These are phyloP conservation scores for Fraxinus anomala DNA, from an alignment of 257 asterid species.

Conservation along the genomic window DNA sequence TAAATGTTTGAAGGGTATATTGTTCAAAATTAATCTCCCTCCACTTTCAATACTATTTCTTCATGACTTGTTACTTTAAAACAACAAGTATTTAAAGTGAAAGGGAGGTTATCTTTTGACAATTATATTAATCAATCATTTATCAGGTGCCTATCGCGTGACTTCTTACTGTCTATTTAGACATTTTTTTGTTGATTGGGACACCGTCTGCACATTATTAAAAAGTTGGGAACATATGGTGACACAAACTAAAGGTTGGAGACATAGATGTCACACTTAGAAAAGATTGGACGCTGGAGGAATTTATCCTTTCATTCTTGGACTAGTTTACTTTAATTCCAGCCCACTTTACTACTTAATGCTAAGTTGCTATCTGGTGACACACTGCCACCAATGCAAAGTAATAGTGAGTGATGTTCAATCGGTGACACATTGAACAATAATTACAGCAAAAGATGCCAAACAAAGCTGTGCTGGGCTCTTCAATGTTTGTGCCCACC, in stretches of 20 bases:
- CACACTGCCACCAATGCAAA: conserved; percentile 5
- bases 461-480: neutral
- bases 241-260: neutral
- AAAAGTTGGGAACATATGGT: neutral
- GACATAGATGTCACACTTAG: neutral
- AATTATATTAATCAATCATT: too few species aligned
- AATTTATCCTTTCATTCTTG: too few species aligned
- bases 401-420: neutral
- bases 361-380: neutral
- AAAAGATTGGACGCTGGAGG: too few species aligned
- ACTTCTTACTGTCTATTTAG: neutral
- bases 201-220: neutral
- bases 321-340: too few species aligned
- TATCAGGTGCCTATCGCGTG: neutral
- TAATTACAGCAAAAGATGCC: conserved; percentile 12
- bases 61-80: neutral
- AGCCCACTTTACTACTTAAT: too few species aligned
- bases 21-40: neutral
- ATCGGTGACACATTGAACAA: conserved; percentile 5
- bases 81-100: neutral
- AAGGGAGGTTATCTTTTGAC: too few species aligned
- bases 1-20: neutral
- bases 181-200: too few species aligned
- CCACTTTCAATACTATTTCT: neutral
- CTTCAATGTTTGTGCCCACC: neutral